A percentile compares a stretch with the other conserved stretches of the same genome.
phyloP scores from a whole-genome alignment of 2,329 filamentous ascomycete genomes.

The Emmonsia crescens region DNA sequence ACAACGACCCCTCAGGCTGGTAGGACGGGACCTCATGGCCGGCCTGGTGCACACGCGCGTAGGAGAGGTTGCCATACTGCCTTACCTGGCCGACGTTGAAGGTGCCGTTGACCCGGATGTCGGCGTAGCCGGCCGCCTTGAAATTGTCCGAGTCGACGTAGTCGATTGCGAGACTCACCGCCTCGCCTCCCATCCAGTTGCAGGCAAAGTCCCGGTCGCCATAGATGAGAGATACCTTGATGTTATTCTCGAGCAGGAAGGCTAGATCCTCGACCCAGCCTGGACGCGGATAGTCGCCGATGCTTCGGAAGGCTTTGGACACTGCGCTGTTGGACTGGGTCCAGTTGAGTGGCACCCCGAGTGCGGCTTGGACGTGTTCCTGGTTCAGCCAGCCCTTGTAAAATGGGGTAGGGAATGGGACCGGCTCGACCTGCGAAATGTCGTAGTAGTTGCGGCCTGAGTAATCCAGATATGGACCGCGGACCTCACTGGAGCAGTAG shows the following conservation, averaged over 20 bases:
- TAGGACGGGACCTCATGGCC: conserved; percentile 43
- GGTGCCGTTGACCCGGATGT: conserved; percentile 30
- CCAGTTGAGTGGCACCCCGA: conserved; percentile 52
- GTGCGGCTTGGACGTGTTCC: conserved; percentile 44
- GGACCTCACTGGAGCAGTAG: conserved; percentile 33
- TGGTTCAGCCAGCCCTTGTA: conserved; percentile 48
- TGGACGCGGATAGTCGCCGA: conserved; percentile 39
- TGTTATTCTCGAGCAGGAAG: conserved; percentile 40
- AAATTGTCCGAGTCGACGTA: conserved; percentile 38
- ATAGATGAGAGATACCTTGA: conserved; percentile 42
- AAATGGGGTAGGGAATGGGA: conserved; percentile 44
- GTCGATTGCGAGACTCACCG: conserved; percentile 39
- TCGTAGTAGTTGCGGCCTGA: conserved; percentile 47
- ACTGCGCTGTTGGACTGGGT: conserved; percentile 38
- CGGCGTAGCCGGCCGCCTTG: conserved; percentile 39
- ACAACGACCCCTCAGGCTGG: conserved; percentile 43
- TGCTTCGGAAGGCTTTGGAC: conserved; percentile 34
- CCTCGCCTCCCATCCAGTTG: conserved; percentile 49
- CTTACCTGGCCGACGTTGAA: conserved; percentile 38
- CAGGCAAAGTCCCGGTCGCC: conserved; percentile 45
- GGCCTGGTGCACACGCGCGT: conserved; percentile 38
- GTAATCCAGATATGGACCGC: conserved; percentile 33
- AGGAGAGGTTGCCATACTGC: conserved; percentile 41
- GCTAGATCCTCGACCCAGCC: conserved; percentile 26
- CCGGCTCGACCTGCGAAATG: conserved; percentile 40